Conservation (phyloP, 78 protist genomes). For the Monocercomonoides exilis region DNA sequence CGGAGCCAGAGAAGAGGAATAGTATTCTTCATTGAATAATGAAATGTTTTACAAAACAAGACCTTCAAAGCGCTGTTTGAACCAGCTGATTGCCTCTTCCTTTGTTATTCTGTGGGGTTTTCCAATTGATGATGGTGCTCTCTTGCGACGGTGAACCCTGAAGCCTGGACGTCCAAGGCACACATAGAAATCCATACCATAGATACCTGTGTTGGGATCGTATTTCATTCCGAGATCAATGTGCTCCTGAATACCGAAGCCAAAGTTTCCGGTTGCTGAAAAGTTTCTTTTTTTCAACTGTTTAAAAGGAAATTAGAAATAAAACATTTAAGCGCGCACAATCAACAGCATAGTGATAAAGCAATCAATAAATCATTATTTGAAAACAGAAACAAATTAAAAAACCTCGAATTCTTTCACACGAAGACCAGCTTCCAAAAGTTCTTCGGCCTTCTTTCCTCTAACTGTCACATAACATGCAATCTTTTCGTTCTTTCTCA, state of each 20-base stretch:
- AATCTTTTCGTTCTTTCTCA: constrained; percentile 96
- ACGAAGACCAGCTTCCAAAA: constrained; percentile 77
- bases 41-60: too few relatives aligned
- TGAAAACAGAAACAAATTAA: too few relatives aligned
- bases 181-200: constrained; percentile 97
- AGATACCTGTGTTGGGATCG: constrained; percentile 95
- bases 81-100: constrained; percentile 87
- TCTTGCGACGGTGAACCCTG: constrained; percentile 69
- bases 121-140: constrained; percentile 45
- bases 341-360: too few relatives aligned
- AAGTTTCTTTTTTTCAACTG: too few relatives aligned
- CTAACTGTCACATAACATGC: constrained; percentile 82
- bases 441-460: constrained; percentile 94
- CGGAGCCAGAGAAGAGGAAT: too few relatives aligned
- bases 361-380: too few relatives aligned
- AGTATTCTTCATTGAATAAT: too few relatives aligned
- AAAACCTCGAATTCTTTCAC: constrained; percentile 95
- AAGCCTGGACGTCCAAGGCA: constrained; percentile 79
- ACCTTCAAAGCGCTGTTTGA: constrained; percentile 65
- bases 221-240: constrained; percentile 96
- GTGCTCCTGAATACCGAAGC: constrained; percentile 95
- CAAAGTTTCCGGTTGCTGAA: constrained; percentile 58
- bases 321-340: too few relatives aligned
- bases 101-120: constrained; percentile 56
- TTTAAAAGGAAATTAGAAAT: too few relatives aligned